phyloP scores from a whole-genome alignment of 2,329 filamentous ascomycete genomes.

The Penicillium expansum region DNA sequence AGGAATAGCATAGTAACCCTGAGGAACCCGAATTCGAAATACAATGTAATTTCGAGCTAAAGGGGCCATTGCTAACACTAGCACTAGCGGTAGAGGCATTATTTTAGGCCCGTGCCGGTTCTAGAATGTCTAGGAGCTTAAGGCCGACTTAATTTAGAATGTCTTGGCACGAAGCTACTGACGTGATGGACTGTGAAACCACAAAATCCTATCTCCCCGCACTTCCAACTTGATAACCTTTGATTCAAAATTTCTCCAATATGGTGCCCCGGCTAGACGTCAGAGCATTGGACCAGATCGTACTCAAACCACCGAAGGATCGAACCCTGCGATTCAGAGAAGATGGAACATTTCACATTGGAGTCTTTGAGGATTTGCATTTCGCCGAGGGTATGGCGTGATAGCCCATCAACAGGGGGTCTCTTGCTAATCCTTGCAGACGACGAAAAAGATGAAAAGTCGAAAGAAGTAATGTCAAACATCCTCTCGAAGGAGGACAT shows the following conservation, averaged over 20 bases:
- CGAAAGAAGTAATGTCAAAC: slow-evolving; percentile 55
- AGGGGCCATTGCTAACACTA: too few species aligned
- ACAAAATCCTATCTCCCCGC: not conserved
- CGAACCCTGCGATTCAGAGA: slow-evolving; percentile 23
- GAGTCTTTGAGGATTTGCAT: slow-evolving; percentile 69
- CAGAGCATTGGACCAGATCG: not conserved
- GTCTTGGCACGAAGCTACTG: not conserved
- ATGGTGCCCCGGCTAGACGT: not conserved
- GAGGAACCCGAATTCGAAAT: too few species aligned
- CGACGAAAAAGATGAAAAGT: slow-evolving; percentile 56
- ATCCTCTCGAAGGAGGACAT: slow-evolving; percentile 58
- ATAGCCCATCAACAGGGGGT: not conserved
- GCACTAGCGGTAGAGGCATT: too few species aligned
- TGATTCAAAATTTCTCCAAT: not conserved
- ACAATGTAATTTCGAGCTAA: too few species aligned
- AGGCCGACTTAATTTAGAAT: not conserved
- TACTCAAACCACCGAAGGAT: not conserved
- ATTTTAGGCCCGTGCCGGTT: too few species aligned
- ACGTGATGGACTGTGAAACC: not conserved
- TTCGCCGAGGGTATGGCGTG: slow-evolving; percentile 61
- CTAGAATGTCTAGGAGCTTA: too few species aligned
- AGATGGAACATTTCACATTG: slow-evolving; percentile 45
- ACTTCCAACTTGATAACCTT: too few species aligned
- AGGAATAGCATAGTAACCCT: too few species aligned
- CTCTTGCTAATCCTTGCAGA: not conserved